A percentile compares a stretch with the other conserved stretches of the same genome.
phyloP scores from a whole-genome alignment of 2,329 filamentous ascomycete genomes.

The Harringtonia aguacate region DNA sequence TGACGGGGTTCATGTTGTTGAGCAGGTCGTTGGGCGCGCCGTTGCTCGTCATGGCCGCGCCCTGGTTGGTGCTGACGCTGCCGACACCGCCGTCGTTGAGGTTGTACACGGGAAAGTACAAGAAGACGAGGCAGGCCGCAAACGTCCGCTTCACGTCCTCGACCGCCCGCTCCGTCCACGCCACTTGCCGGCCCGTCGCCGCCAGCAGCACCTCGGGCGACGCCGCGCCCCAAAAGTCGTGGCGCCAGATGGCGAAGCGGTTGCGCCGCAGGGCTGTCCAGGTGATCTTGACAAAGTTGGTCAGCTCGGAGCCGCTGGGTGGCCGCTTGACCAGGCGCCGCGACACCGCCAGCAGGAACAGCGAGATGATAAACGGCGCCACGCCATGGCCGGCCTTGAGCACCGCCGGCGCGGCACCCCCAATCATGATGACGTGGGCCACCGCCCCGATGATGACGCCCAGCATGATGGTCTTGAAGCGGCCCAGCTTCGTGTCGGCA shows the following conservation, averaged over 20 bases:
- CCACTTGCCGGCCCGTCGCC: constrained; percentile 36
- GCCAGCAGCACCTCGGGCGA: constrained; percentile 44
- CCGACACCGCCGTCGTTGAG: constrained; percentile 30
- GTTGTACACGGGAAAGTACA: constrained; percentile 28
- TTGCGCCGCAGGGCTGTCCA: constrained; percentile 40
- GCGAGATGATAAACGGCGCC: constrained; percentile 49
- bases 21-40: constrained; percentile 51
- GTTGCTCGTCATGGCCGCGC: constrained; percentile 31
- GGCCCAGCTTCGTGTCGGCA: constrained; percentile 56
- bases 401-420: constrained; percentile 49
- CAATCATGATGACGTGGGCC: constrained; percentile 54
- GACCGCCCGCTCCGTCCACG: constrained; percentile 56
- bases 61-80: constrained; percentile 23
- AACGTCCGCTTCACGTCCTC: constrained; percentile 48
- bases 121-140: constrained; percentile 28
- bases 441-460: constrained; percentile 46
- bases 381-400: constrained; percentile 40
- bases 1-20: constrained; percentile 46
- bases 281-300: constrained; percentile 46
- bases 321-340: constrained; percentile 44
- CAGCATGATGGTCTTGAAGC: constrained; percentile 53
- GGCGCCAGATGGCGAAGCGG: constrained; percentile 40
- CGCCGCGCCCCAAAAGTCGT: constrained; percentile 47
- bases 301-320: constrained; percentile 56
- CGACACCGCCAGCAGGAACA: constrained; percentile 51